Evolutionary conservation across 208 protist genomes (phyloP).

Genomic region (Borovskyia barvae): DNA sequence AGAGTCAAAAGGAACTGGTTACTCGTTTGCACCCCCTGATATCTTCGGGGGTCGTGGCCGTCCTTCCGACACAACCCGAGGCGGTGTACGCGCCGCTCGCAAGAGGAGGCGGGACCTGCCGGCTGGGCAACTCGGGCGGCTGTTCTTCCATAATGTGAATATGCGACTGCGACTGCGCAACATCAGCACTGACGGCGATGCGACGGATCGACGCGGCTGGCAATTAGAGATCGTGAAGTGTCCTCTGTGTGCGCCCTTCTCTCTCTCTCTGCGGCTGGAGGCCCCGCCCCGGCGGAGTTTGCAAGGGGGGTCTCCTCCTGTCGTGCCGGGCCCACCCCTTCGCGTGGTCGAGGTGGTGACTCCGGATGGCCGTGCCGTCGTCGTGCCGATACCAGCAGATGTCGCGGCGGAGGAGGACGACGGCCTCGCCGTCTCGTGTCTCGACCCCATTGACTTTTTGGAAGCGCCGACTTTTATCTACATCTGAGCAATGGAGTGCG

Average conservation of each 20-base stretch:
- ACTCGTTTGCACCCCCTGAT: too few species aligned
- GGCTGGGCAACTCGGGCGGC: conserved; percentile 42
- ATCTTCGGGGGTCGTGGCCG: too few species aligned
- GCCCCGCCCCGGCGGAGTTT: background rate
- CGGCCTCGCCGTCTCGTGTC: background rate
- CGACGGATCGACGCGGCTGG: conserved; percentile 14
- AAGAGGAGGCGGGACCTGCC: too few species aligned
- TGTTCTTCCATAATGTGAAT: conserved; percentile 72
- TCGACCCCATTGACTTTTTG: conserved; percentile 44
- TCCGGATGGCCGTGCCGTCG: background rate
- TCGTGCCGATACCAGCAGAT: background rate
- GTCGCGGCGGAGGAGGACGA: background rate
- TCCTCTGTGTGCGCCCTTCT: conserved; percentile 28
- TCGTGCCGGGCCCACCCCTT: background rate
- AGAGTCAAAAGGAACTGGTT: too few species aligned
- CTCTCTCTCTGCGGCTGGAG: conserved; percentile 8
- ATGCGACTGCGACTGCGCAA: conserved; percentile 47
- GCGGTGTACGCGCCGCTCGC: too few species aligned
- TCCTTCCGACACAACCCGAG: too few species aligned
- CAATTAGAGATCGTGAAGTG: conserved; percentile 47
- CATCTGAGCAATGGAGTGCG: too few species aligned
- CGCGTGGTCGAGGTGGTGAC: conserved; percentile 5
- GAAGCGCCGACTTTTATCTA: conserved; percentile 45
- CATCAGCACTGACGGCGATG: background rate
- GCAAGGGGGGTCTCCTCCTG: background rate